A percentile compares a stretch with the other conserved stretches of the same genome.
Evolutionary conservation across 352 stramenopile species (phyloP).

Genomic region (Phytophthora quininea): DNA sequence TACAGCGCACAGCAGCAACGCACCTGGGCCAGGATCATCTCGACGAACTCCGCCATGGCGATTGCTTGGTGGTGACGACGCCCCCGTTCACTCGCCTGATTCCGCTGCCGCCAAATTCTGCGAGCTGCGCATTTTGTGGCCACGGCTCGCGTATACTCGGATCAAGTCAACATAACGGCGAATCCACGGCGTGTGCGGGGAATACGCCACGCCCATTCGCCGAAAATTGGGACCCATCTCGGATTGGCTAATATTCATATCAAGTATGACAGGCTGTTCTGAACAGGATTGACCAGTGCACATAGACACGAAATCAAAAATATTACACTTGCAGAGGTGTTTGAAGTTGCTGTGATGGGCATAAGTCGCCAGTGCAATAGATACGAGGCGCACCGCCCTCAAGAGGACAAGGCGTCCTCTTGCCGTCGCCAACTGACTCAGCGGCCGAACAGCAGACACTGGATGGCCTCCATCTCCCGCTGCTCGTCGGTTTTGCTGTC

Average conservation of each 20-base stretch:
- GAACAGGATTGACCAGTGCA: not conserved
- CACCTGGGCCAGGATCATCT: constrained; percentile 86
- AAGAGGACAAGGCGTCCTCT: no score
- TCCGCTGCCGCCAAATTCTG: constrained; percentile 7
- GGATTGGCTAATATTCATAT: constrained; percentile 10
- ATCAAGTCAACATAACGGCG: not conserved
- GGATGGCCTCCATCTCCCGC: constrained; percentile 66
- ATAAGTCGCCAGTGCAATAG: not conserved
- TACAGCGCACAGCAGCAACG: constrained; percentile 10
- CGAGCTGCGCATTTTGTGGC: constrained; percentile 8
- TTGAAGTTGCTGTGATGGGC: constrained; percentile 29
- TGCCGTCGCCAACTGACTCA: not conserved
- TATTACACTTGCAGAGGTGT: constrained; percentile 20
- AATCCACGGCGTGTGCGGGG: not conserved
- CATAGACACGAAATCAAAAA: constrained; percentile 20
- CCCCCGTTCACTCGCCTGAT: constrained; percentile 2
- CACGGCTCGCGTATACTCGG: not conserved
- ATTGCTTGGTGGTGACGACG: constrained; percentile 1
- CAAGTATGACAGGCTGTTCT: not conserved
- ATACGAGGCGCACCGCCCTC: not conserved
- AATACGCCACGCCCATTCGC: not conserved
- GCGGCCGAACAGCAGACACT: constrained; percentile 55
- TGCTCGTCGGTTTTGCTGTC: constrained; percentile 53
- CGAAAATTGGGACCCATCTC: not conserved
- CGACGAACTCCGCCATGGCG: constrained; percentile 80